Evolutionary conservation across 768 basidiomycete species (phyloP).

Genomic region (Gymnopilus junonius): DNA sequence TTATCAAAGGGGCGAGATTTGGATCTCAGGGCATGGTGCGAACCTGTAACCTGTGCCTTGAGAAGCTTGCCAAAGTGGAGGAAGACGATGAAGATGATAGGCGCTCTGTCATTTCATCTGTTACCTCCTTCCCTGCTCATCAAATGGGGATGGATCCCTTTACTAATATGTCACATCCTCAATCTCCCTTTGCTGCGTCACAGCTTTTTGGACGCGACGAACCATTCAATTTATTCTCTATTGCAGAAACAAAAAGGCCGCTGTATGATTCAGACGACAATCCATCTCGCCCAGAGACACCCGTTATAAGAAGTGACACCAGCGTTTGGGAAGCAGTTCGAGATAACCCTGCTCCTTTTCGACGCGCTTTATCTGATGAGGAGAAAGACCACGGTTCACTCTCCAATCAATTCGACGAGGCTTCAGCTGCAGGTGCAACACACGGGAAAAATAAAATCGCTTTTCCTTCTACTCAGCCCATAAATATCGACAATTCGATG

Average conservation of each 20-base stretch:
- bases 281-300: conserved; percentile 57
- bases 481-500: conserved; percentile 51
- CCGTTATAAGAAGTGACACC: conserved; percentile 45
- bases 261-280: conserved; percentile 59
- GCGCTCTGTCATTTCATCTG: conserved; percentile 77
- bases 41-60: conserved; percentile 95
- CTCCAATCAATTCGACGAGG: conserved; percentile 46
- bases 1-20: conserved; percentile 92
- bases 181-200: conserved; percentile 88
- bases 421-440: conserved; percentile 46
- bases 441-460: conserved; percentile 59
- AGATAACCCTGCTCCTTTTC: conserved; percentile 75
- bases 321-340: conserved; percentile 49
- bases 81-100: conserved; percentile 91
- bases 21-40: conserved; percentile 95
- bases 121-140: conserved; percentile 75
- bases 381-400: conserved; percentile 60
- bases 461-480: conserved; percentile 58
- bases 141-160: conserved; percentile 61
- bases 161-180: conserved; percentile 51
- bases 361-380: conserved; percentile 75
- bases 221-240: conserved; percentile 81
- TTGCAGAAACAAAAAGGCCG: conserved; percentile 72
- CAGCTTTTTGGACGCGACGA: conserved; percentile 84
- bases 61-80: conserved; percentile 85